phyloP scores from a whole-genome alignment of 1,139 yeast genomes.

The Magnusiomyces suaveolens region DNA sequence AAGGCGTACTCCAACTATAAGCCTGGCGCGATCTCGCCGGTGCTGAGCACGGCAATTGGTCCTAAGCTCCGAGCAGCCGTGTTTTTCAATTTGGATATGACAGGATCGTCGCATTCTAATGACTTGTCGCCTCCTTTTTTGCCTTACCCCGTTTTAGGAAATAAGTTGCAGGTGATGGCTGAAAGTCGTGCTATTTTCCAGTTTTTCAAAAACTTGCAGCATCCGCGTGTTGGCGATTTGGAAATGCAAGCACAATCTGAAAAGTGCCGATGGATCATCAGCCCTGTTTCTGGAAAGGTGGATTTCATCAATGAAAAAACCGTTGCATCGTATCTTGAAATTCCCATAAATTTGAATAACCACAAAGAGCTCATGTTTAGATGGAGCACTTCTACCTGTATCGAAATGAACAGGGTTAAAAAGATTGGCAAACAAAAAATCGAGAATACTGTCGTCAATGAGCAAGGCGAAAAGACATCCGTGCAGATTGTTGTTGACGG shows the following conservation, averaged over 20 bases:
- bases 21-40: slow-evolving; percentile 31
- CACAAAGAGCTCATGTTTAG: slow-evolving; percentile 44
- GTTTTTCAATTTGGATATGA: slow-evolving; percentile 16
- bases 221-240: neutral
- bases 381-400: slow-evolving; percentile 40
- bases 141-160: slow-evolving; percentile 43
- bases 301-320: slow-evolving; percentile 36
- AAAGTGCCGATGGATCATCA: neutral
- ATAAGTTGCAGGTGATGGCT: slow-evolving; percentile 43
- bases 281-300: neutral
- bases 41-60: slow-evolving; percentile 28
- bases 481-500: neutral
- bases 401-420: neutral
- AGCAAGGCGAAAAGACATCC: slow-evolving; percentile 6
- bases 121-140: slow-evolving; percentile 51
- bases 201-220: slow-evolving; percentile 35
- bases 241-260: neutral
- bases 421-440: neutral
- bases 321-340: slow-evolving; percentile 45
- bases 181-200: slow-evolving; percentile 77
- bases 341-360: slow-evolving; percentile 43
- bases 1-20: slow-evolving; percentile 29
- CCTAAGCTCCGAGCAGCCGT: slow-evolving; percentile 25
- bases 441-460: slow-evolving; percentile 27
- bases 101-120: slow-evolving; percentile 8